A percentile compares a stretch with the other conserved stretches of the same genome.
Evolutionary conservation across 306 rosid species (phyloP).

Genomic region (Cicer yamashitae): DNA sequence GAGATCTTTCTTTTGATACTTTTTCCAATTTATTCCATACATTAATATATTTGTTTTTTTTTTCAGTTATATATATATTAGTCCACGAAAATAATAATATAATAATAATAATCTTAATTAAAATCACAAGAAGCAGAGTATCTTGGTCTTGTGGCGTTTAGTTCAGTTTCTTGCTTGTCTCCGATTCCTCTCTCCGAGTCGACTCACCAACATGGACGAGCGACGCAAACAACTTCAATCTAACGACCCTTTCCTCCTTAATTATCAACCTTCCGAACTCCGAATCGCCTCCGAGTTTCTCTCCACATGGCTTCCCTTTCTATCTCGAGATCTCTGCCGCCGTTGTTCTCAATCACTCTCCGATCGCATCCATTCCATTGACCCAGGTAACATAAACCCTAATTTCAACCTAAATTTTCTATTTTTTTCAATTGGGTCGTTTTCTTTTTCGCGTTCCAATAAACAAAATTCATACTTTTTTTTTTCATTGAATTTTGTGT

Average conservation of each 20-base stretch:
- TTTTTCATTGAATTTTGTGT: conserved; percentile 1
- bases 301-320: conserved; percentile 86
- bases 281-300: conserved; percentile 92
- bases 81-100: too few species aligned
- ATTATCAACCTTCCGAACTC: conserved; percentile 72
- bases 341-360: conserved; percentile 65
- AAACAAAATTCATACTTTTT: not conserved
- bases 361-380: conserved; percentile 75
- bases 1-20: not conserved
- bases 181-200: conserved; percentile 38
- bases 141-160: not conserved
- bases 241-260: conserved; percentile 65
- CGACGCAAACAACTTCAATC: conserved; percentile 10
- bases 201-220: conserved; percentile 54
- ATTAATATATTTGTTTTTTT: not conserved
- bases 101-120: not conserved
- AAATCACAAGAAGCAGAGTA: conserved; percentile 14
- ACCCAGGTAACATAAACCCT: conserved; percentile 57
- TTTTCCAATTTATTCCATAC: too few species aligned
- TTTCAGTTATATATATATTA: not conserved
- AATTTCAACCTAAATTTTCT: not conserved
- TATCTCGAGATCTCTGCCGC: conserved; percentile 81
- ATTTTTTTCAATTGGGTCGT: not conserved
- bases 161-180: not conserved
- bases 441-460: not conserved